These are phyloP conservation scores for Microsporum audouinii DNA, from an alignment of 2,329 filamentous ascomycete genomes.

Conservation along the genomic window DNA sequence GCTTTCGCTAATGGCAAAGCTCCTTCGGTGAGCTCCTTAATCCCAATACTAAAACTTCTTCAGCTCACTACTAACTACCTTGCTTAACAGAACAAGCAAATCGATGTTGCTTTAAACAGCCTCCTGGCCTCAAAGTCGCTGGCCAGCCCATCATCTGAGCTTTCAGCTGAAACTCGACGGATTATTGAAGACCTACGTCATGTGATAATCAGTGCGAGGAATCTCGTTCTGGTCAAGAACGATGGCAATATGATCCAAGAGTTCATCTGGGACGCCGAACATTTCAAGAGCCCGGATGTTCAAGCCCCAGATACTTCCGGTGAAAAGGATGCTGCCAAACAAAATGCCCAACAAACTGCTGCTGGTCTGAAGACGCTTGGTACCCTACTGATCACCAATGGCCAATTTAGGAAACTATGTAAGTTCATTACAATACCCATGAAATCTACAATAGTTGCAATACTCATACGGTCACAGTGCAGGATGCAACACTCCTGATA, in stretches of 20 bases:
- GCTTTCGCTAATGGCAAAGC: slow-evolving; percentile 85
- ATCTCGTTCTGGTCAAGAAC: slow-evolving; percentile 83
- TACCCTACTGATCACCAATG: slow-evolving; percentile 83
- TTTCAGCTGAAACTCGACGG: slow-evolving; percentile 71
- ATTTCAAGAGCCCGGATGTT: slow-evolving; percentile 53
- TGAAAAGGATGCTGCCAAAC: slow-evolving; percentile 63
- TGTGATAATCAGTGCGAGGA: slow-evolving; percentile 74
- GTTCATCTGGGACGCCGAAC: slow-evolving; percentile 88
- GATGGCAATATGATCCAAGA: slow-evolving; percentile 89
- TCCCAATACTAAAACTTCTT: not conserved
- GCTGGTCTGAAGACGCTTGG: slow-evolving; percentile 81
- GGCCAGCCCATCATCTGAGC: slow-evolving; percentile 56
- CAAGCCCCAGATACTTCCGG: slow-evolving; percentile 54
- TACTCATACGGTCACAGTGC: slow-evolving; percentile 41
- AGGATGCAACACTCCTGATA: slow-evolving; percentile 66
- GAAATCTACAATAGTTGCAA: slow-evolving; percentile 8
- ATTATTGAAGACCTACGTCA: slow-evolving; percentile 66
- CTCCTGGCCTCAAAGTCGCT: slow-evolving; percentile 63
- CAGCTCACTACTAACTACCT: not conserved
- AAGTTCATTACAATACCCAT: slow-evolving; percentile 34
- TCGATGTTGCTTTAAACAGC: slow-evolving; percentile 88
- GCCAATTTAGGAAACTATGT: slow-evolving; percentile 86
- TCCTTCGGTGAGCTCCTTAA: slow-evolving; percentile 56
- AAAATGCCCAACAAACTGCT: slow-evolving; percentile 72
- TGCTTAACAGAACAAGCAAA: slow-evolving; percentile 66